Conservation (phyloP, 441 rosid genomes). For the Lagerstroemia fauriei region DNA sequence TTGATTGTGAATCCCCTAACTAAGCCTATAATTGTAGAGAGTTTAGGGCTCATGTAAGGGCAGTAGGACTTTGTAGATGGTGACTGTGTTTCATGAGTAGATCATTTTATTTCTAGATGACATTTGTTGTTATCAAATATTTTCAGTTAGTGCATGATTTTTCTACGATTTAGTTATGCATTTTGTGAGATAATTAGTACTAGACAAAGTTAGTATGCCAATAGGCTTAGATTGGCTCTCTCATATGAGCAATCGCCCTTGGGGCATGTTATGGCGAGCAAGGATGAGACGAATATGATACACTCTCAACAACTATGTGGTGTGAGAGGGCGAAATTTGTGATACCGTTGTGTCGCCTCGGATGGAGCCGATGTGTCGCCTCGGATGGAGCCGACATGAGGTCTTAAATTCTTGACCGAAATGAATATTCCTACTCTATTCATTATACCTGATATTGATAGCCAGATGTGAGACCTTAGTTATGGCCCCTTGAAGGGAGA, state of each 20-base stretch:
- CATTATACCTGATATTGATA: not conserved
- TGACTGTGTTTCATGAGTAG: not conserved
- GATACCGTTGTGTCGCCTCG: not conserved
- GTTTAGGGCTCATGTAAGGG: not conserved
- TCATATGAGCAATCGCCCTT: not conserved
- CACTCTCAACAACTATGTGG: not conserved
- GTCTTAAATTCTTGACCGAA: not conserved
- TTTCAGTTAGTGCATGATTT: not conserved
- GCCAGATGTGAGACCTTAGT: not conserved
- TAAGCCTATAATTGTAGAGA: not conserved
- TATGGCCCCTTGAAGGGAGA: not conserved
- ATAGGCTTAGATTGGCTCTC: not conserved
- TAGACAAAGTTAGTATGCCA: not conserved
- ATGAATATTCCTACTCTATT: not conserved
- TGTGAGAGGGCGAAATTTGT: not conserved
- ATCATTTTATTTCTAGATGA: not conserved
- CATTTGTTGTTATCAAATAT: not conserved
- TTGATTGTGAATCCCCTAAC: conserved; percentile 5
- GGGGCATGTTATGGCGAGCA: not conserved
- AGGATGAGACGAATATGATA: not conserved
- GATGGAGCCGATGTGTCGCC: too few species aligned
- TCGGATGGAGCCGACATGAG: not conserved
- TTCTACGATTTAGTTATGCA: not conserved
- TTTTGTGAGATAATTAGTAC: not conserved
- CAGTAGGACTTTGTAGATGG: not conserved